phyloP scores from a whole-genome alignment of 2,329 filamentous ascomycete species.

The Volutella citrinella region DNA sequence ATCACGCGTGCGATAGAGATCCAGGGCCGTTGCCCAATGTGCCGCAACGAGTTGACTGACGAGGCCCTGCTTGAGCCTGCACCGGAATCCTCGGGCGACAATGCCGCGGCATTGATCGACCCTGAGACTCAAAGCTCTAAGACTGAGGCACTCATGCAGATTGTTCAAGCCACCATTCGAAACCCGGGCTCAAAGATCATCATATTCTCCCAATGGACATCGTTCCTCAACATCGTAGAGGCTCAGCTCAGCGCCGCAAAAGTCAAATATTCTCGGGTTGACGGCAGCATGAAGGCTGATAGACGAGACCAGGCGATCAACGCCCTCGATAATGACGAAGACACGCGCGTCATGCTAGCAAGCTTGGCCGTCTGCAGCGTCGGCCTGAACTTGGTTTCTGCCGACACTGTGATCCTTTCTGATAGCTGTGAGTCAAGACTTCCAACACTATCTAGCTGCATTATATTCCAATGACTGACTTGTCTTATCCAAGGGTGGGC shows the following conservation, averaged over 20 bases:
- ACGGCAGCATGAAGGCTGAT: slow-evolving; percentile 72
- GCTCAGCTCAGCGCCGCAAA: slow-evolving; percentile 59
- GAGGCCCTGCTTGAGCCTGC: slow-evolving; percentile 63
- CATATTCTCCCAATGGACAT: slow-evolving; percentile 76
- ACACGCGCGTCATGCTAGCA: slow-evolving; percentile 74
- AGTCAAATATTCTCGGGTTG: slow-evolving; percentile 68
- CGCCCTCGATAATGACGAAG: slow-evolving; percentile 62
- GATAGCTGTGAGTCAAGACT: slow-evolving; percentile 74
- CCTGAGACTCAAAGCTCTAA: slow-evolving; percentile 72
- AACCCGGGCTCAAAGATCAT: slow-evolving; percentile 66
- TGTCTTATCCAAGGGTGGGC: slow-evolving; percentile 65
- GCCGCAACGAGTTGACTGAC: slow-evolving; percentile 65
- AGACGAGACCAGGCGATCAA: slow-evolving; percentile 71
- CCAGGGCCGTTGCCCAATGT: slow-evolving; percentile 83
- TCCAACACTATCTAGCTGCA: too few relatives aligned
- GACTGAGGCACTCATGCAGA: slow-evolving; percentile 73
- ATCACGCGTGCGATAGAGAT: slow-evolving; percentile 71
- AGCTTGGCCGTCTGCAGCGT: slow-evolving; percentile 81
- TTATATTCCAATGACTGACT: too few relatives aligned
- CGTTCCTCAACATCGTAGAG: slow-evolving; percentile 70
- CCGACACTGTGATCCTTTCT: slow-evolving; percentile 78
- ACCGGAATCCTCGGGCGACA: slow-evolving; percentile 46
- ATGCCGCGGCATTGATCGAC: slow-evolving; percentile 51
- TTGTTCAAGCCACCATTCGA: slow-evolving; percentile 66
- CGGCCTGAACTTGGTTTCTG: slow-evolving; percentile 80